phyloP scores from a whole-genome alignment of 139 green algal genomes.

The Chlorella vulgaris region DNA sequence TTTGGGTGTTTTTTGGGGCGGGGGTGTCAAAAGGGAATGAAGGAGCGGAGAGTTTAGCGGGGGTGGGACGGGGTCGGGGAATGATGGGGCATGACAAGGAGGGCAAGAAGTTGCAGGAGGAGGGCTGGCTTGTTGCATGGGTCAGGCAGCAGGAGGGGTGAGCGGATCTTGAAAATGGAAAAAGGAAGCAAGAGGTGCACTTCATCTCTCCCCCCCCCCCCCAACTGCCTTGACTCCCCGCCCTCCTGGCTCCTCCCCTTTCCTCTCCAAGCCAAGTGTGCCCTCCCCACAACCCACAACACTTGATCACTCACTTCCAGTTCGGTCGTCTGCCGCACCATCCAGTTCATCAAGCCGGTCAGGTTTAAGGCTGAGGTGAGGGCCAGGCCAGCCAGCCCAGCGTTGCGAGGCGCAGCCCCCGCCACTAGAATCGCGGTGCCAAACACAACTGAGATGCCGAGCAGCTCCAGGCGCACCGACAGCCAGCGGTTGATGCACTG shows the following conservation, averaged over 20 bases:
- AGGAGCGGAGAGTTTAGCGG: no score
- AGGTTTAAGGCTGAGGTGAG: constrained; percentile 88
- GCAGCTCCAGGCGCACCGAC: constrained; percentile 88
- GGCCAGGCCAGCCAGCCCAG: constrained; percentile 88
- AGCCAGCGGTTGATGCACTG: constrained; percentile 93
- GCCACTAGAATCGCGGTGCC: constrained; percentile 60
- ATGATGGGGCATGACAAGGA: not conserved
- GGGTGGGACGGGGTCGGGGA: not conserved
- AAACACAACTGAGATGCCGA: constrained; percentile 78
- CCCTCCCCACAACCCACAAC: not conserved
- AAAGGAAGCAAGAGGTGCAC: no score
- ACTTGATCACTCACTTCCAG: constrained; percentile 73
- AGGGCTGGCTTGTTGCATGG: not conserved
- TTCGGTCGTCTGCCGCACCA: constrained; percentile 84
- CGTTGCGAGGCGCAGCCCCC: constrained; percentile 59
- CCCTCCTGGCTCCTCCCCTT: not conserved
- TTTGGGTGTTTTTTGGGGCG: not conserved
- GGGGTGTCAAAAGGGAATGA: not conserved
- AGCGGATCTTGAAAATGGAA: no score
- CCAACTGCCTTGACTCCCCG: no score
- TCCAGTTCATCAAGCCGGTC: constrained; percentile 87
- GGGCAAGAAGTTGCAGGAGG: not conserved
- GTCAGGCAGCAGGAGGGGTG: no score
- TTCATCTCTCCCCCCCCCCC: no score
- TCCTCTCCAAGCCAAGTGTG: not conserved